Evolutionary conservation across 495 filamentous ascomycete species (phyloP).

Genomic region (Lepraria neglecta): DNA sequence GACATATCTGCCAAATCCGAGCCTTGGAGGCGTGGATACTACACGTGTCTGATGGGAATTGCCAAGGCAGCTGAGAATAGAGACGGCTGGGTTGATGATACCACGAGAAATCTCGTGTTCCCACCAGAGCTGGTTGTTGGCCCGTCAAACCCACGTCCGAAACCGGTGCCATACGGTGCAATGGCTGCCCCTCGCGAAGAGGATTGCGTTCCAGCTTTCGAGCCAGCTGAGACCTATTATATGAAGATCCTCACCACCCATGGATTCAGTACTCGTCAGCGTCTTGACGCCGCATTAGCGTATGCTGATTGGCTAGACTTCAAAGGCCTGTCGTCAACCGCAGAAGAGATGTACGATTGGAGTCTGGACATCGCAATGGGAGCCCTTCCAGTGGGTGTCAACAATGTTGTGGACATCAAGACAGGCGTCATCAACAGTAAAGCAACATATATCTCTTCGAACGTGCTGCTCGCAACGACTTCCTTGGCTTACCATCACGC

Average conservation of each 20-base stretch:
- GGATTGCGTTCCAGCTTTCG: constrained; percentile 58
- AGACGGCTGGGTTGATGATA: constrained; percentile 69
- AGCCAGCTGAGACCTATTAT: constrained; percentile 64
- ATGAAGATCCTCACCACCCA: constrained; percentile 68
- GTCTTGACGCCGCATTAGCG: constrained; percentile 68
- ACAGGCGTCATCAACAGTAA: constrained; percentile 54
- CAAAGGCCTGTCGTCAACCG: constrained; percentile 55
- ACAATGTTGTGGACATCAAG: constrained; percentile 50
- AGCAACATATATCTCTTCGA: constrained; percentile 52
- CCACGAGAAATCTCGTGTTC: constrained; percentile 55
- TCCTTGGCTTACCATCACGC: constrained; percentile 73
- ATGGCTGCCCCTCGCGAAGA: constrained; percentile 59
- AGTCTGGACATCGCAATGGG: constrained; percentile 61
- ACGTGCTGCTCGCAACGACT: constrained; percentile 67
- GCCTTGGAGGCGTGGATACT: constrained; percentile 78
- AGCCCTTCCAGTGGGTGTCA: constrained; percentile 40
- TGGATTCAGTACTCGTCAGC: constrained; percentile 68
- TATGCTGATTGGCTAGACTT: constrained; percentile 80
- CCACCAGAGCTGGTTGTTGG: constrained; percentile 65
- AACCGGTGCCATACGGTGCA: constrained; percentile 57
- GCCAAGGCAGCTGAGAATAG: constrained; percentile 72
- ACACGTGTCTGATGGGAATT: constrained; percentile 66
- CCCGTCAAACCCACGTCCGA: constrained; percentile 74
- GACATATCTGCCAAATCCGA: constrained; percentile 71
- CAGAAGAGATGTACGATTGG: constrained; percentile 64